Percentiles rank a stretch among this genome's conserved stretches.
Conservation (phyloP, 164 flowering plant genomes). For the Chloranthus sessilifolius region DNA sequence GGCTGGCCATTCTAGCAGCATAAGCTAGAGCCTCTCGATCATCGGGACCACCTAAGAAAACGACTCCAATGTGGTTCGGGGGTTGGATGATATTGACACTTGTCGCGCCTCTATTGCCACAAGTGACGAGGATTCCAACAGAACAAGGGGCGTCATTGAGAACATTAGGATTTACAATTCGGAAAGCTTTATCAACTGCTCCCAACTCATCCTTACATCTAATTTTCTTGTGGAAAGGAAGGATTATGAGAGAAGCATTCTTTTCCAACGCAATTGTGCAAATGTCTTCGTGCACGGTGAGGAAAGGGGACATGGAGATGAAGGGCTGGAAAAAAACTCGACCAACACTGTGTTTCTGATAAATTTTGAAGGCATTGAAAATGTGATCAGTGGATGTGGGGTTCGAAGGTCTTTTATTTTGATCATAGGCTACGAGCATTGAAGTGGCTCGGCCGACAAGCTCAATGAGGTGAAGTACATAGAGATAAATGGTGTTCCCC, state of each 20-base stretch:
- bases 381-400: conserved; percentile 15
- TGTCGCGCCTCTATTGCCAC: conserved; percentile 5
- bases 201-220: conserved; percentile 25
- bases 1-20: conserved; percentile 28
- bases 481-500: conserved; percentile 2
- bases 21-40: conserved; percentile 57
- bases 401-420: background rate
- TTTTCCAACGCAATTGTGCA: conserved; percentile 33
- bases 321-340: conserved; percentile 23
- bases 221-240: conserved; percentile 57
- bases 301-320: conserved; percentile 31
- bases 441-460: conserved; percentile 13
- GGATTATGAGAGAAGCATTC: conserved; percentile 26
- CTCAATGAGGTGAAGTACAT: conserved; percentile 16
- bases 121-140: conserved; percentile 43
- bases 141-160: conserved; percentile 48
- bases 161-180: conserved; percentile 28
- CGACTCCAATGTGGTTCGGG: conserved; percentile 16
- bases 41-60: conserved; percentile 55
- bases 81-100: background rate
- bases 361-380: conserved; percentile 29
- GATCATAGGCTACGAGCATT: conserved; percentile 1
- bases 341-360: conserved; percentile 20
- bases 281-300: conserved; percentile 44
- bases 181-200: background rate